Percentiles rank a stretch among this genome's conserved stretches.
Conservation (phyloP, 2,329 filamentous ascomycete species). For the Aspergillus fijiensis region DNA sequence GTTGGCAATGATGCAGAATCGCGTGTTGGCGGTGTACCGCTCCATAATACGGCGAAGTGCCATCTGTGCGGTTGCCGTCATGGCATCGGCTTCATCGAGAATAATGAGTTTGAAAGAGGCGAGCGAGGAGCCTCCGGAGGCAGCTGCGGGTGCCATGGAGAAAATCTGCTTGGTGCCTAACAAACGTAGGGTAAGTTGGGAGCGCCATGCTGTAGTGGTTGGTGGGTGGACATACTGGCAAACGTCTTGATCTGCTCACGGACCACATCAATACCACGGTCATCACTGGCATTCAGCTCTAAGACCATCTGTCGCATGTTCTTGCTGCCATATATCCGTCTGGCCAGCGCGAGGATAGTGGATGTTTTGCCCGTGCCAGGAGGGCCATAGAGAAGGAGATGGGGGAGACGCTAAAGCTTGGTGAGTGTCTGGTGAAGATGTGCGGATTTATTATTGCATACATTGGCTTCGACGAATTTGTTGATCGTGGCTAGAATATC, state of each 20-base stretch:
- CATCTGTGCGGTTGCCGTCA: constrained; percentile 99
- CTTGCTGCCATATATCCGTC: constrained; percentile 84
- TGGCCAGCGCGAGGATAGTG: constrained; percentile 87
- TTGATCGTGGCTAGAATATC: constrained; percentile 98
- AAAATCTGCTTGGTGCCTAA: constrained; percentile 89
- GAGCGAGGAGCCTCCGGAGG: constrained; percentile 50
- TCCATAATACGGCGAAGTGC: constrained; percentile 96
- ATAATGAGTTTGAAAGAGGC: constrained; percentile 94
- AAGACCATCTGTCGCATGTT: constrained; percentile 99
- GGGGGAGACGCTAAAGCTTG: constrained; percentile 67
- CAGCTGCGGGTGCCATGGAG: constrained; percentile 54
- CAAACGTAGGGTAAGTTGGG: background rate
- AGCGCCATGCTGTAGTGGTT: background rate
- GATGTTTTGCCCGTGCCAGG: constrained; percentile 98
- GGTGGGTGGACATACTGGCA: constrained; percentile 57
- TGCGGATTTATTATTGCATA: constrained; percentile 31
- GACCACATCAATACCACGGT: constrained; percentile 96
- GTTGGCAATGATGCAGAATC: constrained; percentile 98
- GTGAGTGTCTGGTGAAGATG: background rate
- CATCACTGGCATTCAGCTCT: constrained; percentile 95
- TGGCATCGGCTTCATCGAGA: constrained; percentile 97
- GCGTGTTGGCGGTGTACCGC: constrained; percentile 95
- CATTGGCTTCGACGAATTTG: constrained; percentile 92
- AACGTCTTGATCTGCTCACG: constrained; percentile 99
- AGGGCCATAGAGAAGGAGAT: constrained; percentile 93